These are phyloP conservation scores for Solanum hybrid DNA, from an alignment of 305 asterid genomes.

Conservation along the genomic window DNA sequence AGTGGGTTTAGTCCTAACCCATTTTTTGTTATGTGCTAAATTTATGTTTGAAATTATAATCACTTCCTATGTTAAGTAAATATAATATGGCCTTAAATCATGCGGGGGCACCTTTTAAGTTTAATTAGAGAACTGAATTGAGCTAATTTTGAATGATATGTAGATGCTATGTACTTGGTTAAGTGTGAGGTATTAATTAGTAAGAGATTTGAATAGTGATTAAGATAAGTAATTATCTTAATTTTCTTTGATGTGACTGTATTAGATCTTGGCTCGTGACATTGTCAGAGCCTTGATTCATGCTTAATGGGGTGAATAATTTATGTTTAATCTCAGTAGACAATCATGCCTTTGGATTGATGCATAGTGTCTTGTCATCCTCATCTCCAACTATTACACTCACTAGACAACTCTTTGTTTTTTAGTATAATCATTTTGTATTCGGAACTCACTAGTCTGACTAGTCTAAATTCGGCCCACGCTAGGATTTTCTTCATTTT, in stretches of 20 bases:
- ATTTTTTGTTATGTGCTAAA: not conserved
- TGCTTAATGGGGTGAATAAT: slow-evolving; percentile 5
- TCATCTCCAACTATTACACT: slow-evolving; percentile 2
- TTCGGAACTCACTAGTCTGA: not conserved
- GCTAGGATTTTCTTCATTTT: not conserved
- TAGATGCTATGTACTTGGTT: not conserved
- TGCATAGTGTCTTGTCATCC: slow-evolving; percentile 6
- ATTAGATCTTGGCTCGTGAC: slow-evolving; percentile 19
- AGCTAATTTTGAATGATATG: not conserved
- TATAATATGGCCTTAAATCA: not conserved
- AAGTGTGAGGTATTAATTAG: not conserved
- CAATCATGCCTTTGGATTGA: slow-evolving; percentile 7
- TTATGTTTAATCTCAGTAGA: not conserved
- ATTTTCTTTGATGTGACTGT: slow-evolving; percentile 6
- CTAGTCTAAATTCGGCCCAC: not conserved
- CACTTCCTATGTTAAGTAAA: not conserved
- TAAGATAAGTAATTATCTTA: not conserved
- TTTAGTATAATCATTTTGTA: not conserved
- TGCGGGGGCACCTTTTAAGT: not conserved
- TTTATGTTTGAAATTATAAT: slow-evolving; percentile 6
- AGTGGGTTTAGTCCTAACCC: not conserved
- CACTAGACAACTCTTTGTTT: not conserved
- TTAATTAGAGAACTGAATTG: not conserved
- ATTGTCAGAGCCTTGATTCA: slow-evolving; percentile 14
- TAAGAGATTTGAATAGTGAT: not conserved